Base-by-base conservation (phyloP, 805 yeast genomes). In the Starmerella ratchasimensis region DNA sequence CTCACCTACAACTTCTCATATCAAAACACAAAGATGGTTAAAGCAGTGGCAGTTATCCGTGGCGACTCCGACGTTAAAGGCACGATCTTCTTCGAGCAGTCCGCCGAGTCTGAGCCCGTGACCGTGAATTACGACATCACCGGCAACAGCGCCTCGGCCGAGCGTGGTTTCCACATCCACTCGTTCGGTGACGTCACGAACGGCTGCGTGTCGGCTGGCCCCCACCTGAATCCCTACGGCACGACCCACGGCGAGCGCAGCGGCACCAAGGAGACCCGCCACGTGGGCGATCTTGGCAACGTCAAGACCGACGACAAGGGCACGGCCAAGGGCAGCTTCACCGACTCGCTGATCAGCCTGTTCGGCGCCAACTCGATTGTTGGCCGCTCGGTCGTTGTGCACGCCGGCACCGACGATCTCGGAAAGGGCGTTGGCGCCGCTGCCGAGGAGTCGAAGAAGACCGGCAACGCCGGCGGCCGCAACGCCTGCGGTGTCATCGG, bases 401-500 rank as follows among this genome's bases (percentile, higher is more conserved):
- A 86, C 64, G 83, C 71, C 45, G 97, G 95, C 57, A 67, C 72
- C 50, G 96, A 86, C 60, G 96, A 86, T 61, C 76, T 81, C 57
- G 96, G 96, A 61, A 78, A 80, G 69, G 94, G 95, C 63, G 93
- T 84, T 46, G 75, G 76, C 59, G 76, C 80, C 43, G 37, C 42
- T 5, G 49, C 49, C 23, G 49, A 40, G 43, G 94, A 82, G 63
- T 80, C 94, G 47, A 72, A 80, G 66, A 83, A 79, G 69, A 84
- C 95, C 51, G 96, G 96, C 69, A 83, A 86, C 59, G 96, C 97
- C 44, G 97, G 97, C 62, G 86, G 79, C 51, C 84, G 97, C 76
- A 81, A 90, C 52, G 97, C 97, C 48, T 86, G 97, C 69, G 97
- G 97, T 69, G 95, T 86, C 57, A 84, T 86, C 68, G 96, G 96